Evolutionary conservation across 139 green algal species (phyloP), one percentile per base, ranked within the genome.

Genomic region (Bryopsis sp.): DNA sequence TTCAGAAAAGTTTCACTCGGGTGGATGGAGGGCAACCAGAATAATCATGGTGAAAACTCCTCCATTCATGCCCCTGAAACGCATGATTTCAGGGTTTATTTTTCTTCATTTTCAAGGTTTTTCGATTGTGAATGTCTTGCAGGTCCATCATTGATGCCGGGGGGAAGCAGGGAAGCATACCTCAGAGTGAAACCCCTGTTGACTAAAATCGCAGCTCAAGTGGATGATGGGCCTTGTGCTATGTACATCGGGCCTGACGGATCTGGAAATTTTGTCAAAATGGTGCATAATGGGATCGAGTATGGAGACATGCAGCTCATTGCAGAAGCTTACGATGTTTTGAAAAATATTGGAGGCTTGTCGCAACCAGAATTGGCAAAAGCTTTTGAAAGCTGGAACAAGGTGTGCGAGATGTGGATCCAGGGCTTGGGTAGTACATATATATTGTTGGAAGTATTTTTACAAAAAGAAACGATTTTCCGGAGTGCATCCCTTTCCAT

Each of bases 221-320:
- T 92, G 37, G 78, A 95, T 47, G 82, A 89, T 72, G 88, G 88
- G 22, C 73, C 89, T 2, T 94, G 89, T 70, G 83, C 90, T 19
- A 95, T 78, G 6, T 85, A 88, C 67, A 72, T 91, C n/a, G 84
- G 84, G 19, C 48, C 68, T 3, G 84, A 83, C 37, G 84, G 84
- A 54, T 34, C 85, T 22, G 89, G 89, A 47, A 96, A 96, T 77
- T 96, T 90, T 69, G 89, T 96, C 1, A 96, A 96, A 82, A 96
- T 96, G 89, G 88, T 96, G 58, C 89, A 96, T 84, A 96, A 96
- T 73, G 89, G 89, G 68, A 96, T 96, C 72, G 89, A 96, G 82
- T 96, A 96, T 68, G 89, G 89, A 4, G 89, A 96, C 80, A 96
- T 96, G 89, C 88, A 96, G 82, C 85, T 96, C 68, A 97, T 96